Percentiles rank a stretch among this genome's conserved stretches.
Evolutionary conservation across 1,284 basidiomycete genomes (phyloP).

Genomic region (Heterobasidion occidentale): DNA sequence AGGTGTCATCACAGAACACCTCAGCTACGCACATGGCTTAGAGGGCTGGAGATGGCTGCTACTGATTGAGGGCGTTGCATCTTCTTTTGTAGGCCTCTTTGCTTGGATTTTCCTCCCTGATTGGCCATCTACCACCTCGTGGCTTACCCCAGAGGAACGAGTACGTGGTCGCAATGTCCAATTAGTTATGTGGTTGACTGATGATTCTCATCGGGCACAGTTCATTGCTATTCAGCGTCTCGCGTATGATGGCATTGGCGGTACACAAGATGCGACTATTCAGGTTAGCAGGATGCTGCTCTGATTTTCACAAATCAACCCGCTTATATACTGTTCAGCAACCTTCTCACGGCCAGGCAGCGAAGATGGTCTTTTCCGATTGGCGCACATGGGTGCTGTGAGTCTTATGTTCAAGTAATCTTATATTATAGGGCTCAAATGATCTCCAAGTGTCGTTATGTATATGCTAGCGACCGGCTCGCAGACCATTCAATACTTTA

Average conservation of each 20-base stretch:
- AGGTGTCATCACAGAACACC: not conserved
- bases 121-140: slow-evolving; percentile 28
- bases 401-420: not conserved
- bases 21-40: not conserved
- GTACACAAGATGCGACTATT: slow-evolving; percentile 11
- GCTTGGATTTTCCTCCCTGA: slow-evolving; percentile 25
- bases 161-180: not conserved
- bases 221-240: slow-evolving; percentile 30
- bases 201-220: slow-evolving; percentile 1
- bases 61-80: slow-evolving; percentile 23
- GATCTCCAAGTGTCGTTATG: slow-evolving; percentile 17
- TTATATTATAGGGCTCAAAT: not conserved
- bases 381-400: slow-evolving; percentile 23
- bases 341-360: slow-evolving; percentile 24
- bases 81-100: slow-evolving; percentile 18
- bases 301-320: too few relatives aligned
- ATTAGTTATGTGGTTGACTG: not conserved
- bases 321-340: slow-evolving; percentile 1
- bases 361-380: slow-evolving; percentile 25
- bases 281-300: not conserved
- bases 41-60: slow-evolving; percentile 12
- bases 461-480: slow-evolving; percentile 29
- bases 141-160: slow-evolving; percentile 29
- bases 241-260: slow-evolving; percentile 26
- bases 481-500: slow-evolving; percentile 37